Evolutionary conservation across 2,329 filamentous ascomycete genomes (phyloP), one percentile per base, ranked within the genome.

Genomic region (Zasmidium angulare): DNA sequence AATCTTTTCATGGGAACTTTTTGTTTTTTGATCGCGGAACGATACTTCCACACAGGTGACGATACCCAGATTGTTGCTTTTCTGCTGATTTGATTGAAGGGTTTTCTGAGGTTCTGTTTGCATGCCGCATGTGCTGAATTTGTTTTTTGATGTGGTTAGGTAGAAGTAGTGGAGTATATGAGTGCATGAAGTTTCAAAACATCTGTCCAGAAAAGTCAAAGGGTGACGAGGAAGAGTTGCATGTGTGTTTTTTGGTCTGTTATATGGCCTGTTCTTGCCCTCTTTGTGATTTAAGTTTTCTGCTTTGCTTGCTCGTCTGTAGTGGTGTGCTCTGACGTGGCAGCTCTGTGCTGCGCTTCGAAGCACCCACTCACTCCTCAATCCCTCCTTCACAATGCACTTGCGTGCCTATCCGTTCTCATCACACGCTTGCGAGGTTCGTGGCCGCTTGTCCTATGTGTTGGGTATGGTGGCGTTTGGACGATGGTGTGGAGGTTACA

Each of bases 21-120:
- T 29, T 29, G 26, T 6, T 29, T 29, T 29, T 29, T 29, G 26
- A 29, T n/a, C n/a, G n/a, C n/a, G 26, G 26, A 11, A 29, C 4
- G 26, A 29, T 4, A 29, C 26, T 29, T 29, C 26, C 4, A 52
- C 46, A 23, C 36, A 50, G 55, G 53, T 47, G 56, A 47, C 50
- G 56, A 58, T 58, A 58, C 56, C 56, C 56, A 58, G 50, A 58
- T 58, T 53, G 49, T 21, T 49, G 53, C 53, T 54, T 49, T 21
- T 48, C 36, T 56, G 53, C 19, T 56, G 24, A 17, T 54, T 19
- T 20, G 14, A 21, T n/a, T n/a, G n/a, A n/a, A n/a, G n/a, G n/a
- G n/a, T n/a, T n/a, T n/a, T n/a, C n/a, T n/a, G n/a, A n/a, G n/a
- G n/a, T n/a, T n/a, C n/a, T n/a, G n/a, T n/a, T n/a, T 49, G 47